Conservation (phyloP, 768 basidiomycete species). For the Dioszegia aurantiaca region DNA sequence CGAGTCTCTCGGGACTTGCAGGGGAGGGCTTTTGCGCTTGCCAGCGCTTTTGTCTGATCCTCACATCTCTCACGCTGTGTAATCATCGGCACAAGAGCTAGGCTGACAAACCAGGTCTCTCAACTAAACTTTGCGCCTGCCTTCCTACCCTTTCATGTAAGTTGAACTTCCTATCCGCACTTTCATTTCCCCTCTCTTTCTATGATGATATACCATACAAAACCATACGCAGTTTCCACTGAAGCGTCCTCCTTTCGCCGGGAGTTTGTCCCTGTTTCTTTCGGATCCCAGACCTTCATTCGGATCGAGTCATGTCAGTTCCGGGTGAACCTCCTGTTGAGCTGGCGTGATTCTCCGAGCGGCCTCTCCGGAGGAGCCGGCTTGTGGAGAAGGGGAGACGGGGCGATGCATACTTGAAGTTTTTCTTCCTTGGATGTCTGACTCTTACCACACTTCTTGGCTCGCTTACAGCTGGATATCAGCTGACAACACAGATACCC, state of each 20-base stretch:
- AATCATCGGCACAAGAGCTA: background rate
- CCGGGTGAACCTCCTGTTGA: conserved; percentile 47
- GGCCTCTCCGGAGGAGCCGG: conserved; percentile 18
- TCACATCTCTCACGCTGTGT: background rate
- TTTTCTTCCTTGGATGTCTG: conserved; percentile 55
- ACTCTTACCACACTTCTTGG: conserved; percentile 21
- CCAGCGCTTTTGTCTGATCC: conserved; percentile 54
- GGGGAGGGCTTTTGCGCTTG: conserved; percentile 50
- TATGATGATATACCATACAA: conserved; percentile 51
- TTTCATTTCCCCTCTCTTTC: conserved; percentile 7
- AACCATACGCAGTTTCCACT: conserved; percentile 55
- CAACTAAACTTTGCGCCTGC: background rate
- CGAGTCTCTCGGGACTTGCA: conserved; percentile 1
- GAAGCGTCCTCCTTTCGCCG: conserved; percentile 51
- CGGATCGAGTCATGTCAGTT: conserved; percentile 31
- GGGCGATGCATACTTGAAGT: conserved; percentile 51
- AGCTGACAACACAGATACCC: conserved; percentile 17
- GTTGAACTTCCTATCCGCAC: conserved; percentile 10
- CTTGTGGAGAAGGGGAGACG: conserved; percentile 17
- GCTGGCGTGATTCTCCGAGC: conserved; percentile 32
- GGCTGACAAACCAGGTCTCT: conserved; percentile 21
- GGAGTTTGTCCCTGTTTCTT: conserved; percentile 40
- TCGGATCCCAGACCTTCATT: conserved; percentile 18
- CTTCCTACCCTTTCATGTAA: conserved; percentile 13
- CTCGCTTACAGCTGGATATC: conserved; percentile 10